phyloP scores from a whole-genome alignment of 23 red algal genomes.

The Gracilaria caudata region DNA sequence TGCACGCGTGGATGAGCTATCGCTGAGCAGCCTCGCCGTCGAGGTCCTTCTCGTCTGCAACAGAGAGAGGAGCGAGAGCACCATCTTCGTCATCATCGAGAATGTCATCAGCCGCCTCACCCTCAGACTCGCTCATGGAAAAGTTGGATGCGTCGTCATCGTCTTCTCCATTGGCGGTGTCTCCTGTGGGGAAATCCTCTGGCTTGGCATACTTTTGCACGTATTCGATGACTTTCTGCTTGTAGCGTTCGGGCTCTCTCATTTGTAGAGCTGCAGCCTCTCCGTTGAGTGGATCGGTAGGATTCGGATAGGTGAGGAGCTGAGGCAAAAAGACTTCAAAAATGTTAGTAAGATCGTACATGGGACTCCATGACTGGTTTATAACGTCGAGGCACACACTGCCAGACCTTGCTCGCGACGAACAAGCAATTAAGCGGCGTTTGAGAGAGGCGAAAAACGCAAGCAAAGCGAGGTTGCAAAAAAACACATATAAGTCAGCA shows the following conservation, averaged over 20 bases:
- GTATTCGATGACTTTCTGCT: conserved; percentile 84
- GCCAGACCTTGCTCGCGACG: conserved; percentile 69
- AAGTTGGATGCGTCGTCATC: conserved; percentile 71
- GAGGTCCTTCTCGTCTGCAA: conserved; percentile 36
- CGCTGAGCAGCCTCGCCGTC: neutral
- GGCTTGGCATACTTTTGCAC: conserved; percentile 88
- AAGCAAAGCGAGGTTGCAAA: neutral
- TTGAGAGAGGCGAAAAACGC: neutral
- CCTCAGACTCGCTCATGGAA: conserved; percentile 73
- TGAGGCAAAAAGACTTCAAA: conserved; percentile 99
- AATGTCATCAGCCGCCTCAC: conserved; percentile 48
- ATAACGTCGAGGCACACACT: conserved; percentile 99
- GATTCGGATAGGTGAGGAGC: conserved; percentile 99
- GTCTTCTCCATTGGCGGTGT: conserved; percentile 56
- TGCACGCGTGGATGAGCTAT: conserved; percentile 8
- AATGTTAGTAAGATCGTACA: conserved; percentile 99
- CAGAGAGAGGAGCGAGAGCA: conserved; percentile 21
- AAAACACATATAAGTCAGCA: neutral
- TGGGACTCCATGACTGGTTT: conserved; percentile 99
- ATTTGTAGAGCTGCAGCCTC: conserved; percentile 98
- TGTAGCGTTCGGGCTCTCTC: conserved; percentile 93
- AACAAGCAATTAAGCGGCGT: conserved; percentile 8
- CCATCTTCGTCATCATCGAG: conserved; percentile 19
- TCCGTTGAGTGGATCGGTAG: conserved; percentile 97
- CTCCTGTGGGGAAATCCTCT: conserved; percentile 73